Base-by-base conservation (phyloP, 306 rosid species). In the Prunus salicina region DNA sequence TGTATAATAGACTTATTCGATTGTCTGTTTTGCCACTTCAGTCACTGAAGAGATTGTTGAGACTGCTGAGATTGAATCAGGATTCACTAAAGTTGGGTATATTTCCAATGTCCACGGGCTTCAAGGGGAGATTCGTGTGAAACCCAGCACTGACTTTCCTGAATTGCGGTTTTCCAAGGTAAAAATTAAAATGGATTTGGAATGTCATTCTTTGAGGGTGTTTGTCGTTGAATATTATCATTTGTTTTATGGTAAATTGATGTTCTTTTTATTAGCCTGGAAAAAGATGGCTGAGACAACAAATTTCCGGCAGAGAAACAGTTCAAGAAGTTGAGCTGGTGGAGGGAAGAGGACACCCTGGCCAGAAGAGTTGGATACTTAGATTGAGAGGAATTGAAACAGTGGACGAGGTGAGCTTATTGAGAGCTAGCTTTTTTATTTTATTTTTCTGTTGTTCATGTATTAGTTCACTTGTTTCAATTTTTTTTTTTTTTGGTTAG, bases 301-400 rank as follows among this genome's bases (percentile, higher is more conserved):
- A 61, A 64, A 73, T 77, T 80, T 81, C 34, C 32, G 91, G 93
- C 32, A 84, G 50, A 64, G 96, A 95, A 77, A 80, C 27, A 19
- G 69, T 95, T 78, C 84, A 73, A 67, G 88, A 92, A 78, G 82
- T 95, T 75, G 92, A 90, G 77, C 87, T 95, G 41, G 95, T 85
- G 71, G 92, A 92, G 81, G 99, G 97, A 76, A 90, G 96, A 84
- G 96, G 89, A 51, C 92, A 95, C 72, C 82, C 90, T 76, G 97
- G 96, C 66, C 89, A 81, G 80, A 89, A 90, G 82, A 83, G 87
- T 78, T 95, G 99, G 97, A 88, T 95, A 70, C 87, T 95, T 51
- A 92, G 80, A 80, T 87, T 95, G 82, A 76, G 67, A 80, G 97
- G 92, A 77, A 79, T 92, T 78, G 82, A 95, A 69, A 71, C 93